Base-by-base conservation (phyloP, 202 grass and related monocot species). In the Zoysia matrella region DNA sequence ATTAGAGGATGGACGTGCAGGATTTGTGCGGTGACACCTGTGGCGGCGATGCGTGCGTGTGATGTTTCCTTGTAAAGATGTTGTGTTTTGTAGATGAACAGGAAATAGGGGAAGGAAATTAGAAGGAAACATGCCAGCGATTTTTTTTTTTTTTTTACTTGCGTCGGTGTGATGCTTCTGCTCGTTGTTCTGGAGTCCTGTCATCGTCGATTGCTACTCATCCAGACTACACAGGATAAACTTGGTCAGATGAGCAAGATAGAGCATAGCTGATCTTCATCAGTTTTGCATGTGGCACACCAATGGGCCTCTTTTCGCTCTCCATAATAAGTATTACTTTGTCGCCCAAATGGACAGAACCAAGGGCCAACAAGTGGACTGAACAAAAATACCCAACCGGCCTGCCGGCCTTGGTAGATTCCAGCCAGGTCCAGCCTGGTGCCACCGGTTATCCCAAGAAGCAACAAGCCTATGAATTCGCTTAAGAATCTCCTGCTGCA, bases 1-100 rank as follows among this genome's bases (percentile, higher is more conserved):
- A 49, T 63, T 67, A 67, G 57, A 42, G 39, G 5, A 18, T 22
- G 49, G 46, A 16, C 76, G 77, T 76, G 77, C 83, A 85, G 82
- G 41, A 50, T 60, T 72, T n/a, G 55, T 71, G 51, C 9, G 40
- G 12, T 50, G 41, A 6, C 30, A 52, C 52, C 48, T 13, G 71
- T 51, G 70, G 70, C 4, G 56, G 22, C 22, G 22, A 22, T 22
- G 22, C 22, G 41, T 7, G 71, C 68, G 71, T 85, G 73, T 75
- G 62, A 51, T 77, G 83, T 44, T 74, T 39, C 70, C 50, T 58
- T 86, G 75, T 78, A 80, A 73, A 87, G 65, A 66, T 16, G 77
- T 56, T 77, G 65, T 81, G 11, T 14, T 84, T 72, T 92, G 92
- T 91, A 91, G 82, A 91, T 93, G 83, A 91, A 84, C 57, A 84